Base-by-base conservation (phyloP, 2,329 filamentous ascomycete genomes). In the Colletotrichum echinochloae region DNA sequence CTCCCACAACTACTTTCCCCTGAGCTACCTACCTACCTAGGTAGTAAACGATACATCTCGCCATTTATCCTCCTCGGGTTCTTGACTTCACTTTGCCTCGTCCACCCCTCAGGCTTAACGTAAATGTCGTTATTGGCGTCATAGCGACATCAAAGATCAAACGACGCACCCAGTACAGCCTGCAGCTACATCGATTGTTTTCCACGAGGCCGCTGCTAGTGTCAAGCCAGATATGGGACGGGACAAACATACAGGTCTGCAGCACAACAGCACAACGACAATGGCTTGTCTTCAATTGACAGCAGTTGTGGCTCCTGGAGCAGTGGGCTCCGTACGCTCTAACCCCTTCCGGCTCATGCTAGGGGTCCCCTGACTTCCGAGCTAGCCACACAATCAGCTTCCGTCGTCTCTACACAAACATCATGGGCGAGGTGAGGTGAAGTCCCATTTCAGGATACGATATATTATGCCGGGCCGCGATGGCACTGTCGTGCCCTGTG, bases 211-310 rank as follows among this genome's bases (percentile, higher is more conserved):
- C 59, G 16, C 46, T 39, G 23, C 59, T 28, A 51, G 59, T 30
- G 46, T 12, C 33, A 28, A 37, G 46, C 44, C 59, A 51, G 28
- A 56, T 26, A 48, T n/a, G 11, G n/a, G 28, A 60, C 41, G 56
- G 44, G 33, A 30, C 30, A 61, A 23, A 61, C 16, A 39, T 33
- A 46, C 33, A 23, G n/a, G 16, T 28, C 46, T 41, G 44, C 26
- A 55, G 26, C 44, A 63, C 57, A 46, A 23, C 26, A 55, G 26
- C 44, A 63, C 57, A 46, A 23, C 16, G 41, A 46, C 44, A 68
- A 68, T 60, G 51, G 67, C 51, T 49, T 63, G 65, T 71, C 57
- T 62, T 59, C 35, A 63, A 55, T 65, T 68, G 68, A 63, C 59
- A 68, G 46, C 68, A 68, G 57, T 59, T 60, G 59, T 54, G 59